Conservation (phyloP, 768 basidiomycete species). For the Termitomyces sp. region DNA sequence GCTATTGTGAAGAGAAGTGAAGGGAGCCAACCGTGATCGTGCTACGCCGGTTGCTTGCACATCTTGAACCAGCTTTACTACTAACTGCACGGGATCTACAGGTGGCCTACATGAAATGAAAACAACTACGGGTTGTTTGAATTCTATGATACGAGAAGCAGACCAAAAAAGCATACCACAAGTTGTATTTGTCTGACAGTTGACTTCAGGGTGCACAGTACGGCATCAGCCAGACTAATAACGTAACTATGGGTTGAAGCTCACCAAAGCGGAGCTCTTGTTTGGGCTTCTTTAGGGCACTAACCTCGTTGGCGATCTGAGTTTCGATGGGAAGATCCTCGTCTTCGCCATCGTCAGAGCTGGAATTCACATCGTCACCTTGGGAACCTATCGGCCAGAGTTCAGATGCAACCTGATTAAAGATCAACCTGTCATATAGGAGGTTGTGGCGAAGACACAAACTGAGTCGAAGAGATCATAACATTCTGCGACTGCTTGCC, state of each 20-base stretch:
- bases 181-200: conserved; percentile 73
- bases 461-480: conserved; percentile 79
- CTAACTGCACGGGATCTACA: conserved; percentile 69
- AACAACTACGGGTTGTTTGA: conserved; percentile 47
- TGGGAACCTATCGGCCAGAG: conserved; percentile 54
- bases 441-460: conserved; percentile 17
- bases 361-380: conserved; percentile 20
- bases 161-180: conserved; percentile 48
- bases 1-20: not conserved
- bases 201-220: conserved; percentile 37
- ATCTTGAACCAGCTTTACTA: conserved; percentile 57
- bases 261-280: conserved; percentile 62
- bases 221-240: not conserved
- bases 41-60: conserved; percentile 59
- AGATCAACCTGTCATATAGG: conserved; percentile 12
- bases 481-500: conserved; percentile 68
- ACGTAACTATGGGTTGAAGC: not conserved
- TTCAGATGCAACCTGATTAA: conserved; percentile 56
- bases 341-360: conserved; percentile 32
- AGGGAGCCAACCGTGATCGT: conserved; percentile 49
- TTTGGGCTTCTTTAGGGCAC: conserved; percentile 61
- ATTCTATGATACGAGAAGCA: not conserved
- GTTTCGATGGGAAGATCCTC: conserved; percentile 53
- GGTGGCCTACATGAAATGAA: conserved; percentile 80
- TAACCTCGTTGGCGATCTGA: conserved; percentile 68